These are phyloP conservation scores for Exophiala dermatitidis DNA, from an alignment of 2,329 filamentous ascomycete species.

Conservation along the genomic window DNA sequence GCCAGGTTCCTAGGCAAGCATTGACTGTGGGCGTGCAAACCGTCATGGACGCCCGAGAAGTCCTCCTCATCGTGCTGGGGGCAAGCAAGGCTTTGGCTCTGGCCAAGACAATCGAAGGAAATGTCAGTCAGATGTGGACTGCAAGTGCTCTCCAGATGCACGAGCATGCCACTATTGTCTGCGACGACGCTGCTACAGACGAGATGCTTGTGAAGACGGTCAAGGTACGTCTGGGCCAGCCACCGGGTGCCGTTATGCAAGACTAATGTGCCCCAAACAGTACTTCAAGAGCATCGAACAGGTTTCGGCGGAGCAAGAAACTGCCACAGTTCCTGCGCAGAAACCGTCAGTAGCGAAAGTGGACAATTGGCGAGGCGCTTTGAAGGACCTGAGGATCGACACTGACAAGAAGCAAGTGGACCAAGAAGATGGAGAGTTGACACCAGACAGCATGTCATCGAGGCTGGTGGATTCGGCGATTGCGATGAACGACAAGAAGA, in stretches of 20 bases:
- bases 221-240: slow-evolving; percentile 31
- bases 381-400: slow-evolving; percentile 40
- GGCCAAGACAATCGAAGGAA: slow-evolving; percentile 72
- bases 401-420: slow-evolving; percentile 33
- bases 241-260: background rate
- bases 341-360: slow-evolving; percentile 5
- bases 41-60: slow-evolving; percentile 71
- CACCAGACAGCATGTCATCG: slow-evolving; percentile 45
- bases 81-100: slow-evolving; percentile 73
- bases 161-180: slow-evolving; percentile 72
- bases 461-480: slow-evolving; percentile 42
- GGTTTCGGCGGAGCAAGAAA: slow-evolving; percentile 41
- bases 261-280: slow-evolving; percentile 30
- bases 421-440: slow-evolving; percentile 40
- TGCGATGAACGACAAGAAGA: slow-evolving; percentile 36
- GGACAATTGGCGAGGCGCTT: slow-evolving; percentile 24
- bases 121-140: slow-evolving; percentile 87
- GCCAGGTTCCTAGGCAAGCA: slow-evolving; percentile 70
- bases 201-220: slow-evolving; percentile 69
- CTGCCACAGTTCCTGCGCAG: slow-evolving; percentile 13
- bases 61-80: slow-evolving; percentile 74
- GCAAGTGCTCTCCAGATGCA: slow-evolving; percentile 74
- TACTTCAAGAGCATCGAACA: slow-evolving; percentile 68
- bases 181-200: slow-evolving; percentile 70
- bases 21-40: slow-evolving; percentile 80